These are phyloP conservation scores for Hypomontagnella monticulosa DNA, from an alignment of 495 filamentous ascomycete species.

Conservation along the genomic window DNA sequence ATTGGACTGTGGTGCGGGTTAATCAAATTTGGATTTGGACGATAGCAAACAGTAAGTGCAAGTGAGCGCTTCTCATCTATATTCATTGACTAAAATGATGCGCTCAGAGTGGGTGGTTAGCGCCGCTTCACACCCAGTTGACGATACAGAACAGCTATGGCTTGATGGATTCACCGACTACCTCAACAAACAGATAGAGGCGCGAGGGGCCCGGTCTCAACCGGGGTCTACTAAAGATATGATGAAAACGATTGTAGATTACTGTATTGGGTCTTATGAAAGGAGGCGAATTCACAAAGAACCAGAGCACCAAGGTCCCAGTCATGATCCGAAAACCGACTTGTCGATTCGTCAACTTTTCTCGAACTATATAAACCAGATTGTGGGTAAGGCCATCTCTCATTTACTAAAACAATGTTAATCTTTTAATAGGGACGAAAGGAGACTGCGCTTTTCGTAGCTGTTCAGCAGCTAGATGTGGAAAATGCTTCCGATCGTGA, in stretches of 20 bases:
- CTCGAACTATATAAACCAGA: constrained; percentile 30
- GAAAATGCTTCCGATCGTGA: constrained; percentile 1
- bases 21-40: constrained; percentile 29
- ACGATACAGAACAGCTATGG: constrained; percentile 17
- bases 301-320: no score
- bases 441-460: constrained; percentile 10
- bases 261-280: constrained; percentile 24
- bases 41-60: constrained; percentile 14
- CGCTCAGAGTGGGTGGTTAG: constrained; percentile 16
- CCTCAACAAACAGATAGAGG: constrained; percentile 21
- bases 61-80: neutral
- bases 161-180: constrained; percentile 25
- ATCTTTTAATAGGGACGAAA: constrained; percentile 10
- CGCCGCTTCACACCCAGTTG: constrained; percentile 19
- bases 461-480: constrained; percentile 3
- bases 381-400: constrained; percentile 9
- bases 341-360: constrained; percentile 29
- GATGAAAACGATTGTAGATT: constrained; percentile 21
- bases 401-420: neutral
- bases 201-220: constrained; percentile 16
- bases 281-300: constrained; percentile 5
- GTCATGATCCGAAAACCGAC: constrained; percentile 9
- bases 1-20: constrained; percentile 15
- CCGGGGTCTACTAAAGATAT: constrained; percentile 30
- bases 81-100: constrained; percentile 1